Base-by-base conservation (phyloP, 2,329 filamentous ascomycete genomes). In the Diplodia corticola region DNA sequence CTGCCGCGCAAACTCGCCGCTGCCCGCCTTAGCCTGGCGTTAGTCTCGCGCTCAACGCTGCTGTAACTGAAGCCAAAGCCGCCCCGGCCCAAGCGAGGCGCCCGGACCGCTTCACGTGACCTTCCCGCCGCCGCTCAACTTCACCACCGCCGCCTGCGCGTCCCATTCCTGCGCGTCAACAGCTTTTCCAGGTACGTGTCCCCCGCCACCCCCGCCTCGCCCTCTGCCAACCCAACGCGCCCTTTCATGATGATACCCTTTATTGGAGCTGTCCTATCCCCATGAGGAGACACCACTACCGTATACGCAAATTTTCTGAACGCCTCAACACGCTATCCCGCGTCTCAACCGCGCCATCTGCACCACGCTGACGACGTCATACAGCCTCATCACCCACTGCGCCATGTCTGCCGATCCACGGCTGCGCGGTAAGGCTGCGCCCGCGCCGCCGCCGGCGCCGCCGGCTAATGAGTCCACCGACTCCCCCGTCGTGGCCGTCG, bases 241-340 rank as follows among this genome's bases (percentile, higher is more conserved):
- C 48, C 35, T 51, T 50, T 13, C 49, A 80, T 86, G 86, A 88
- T 88, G 86, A 88, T 76, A 73, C 72, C 73, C 75, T 75, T 75
- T 90, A 91, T 91, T 91, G 89, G 89, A 91, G 89, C 89, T 91
- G 88, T 91, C 89, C 88, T 85, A 85, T 82, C 77, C 77, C 75
- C 77, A 73, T 71, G 76, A 67, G 66, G 66, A 65, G 44, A 67
- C 46, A 65, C 50, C 30, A 30, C 50, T 65, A 67, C 66, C 66
- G 59, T 64, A 67, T 67, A 67, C 66, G 66, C 66, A 65, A 65
- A 48, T 59, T 59, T 59, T 59, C 65, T 64, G 65, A 67, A 17
- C 35, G 40, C 53, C 6, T 37, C 33, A 57, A 50, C 9, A n/a
- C 24, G 24, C n/a, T 4, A 7, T 12, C 44, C 46, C 28, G 20